Conservation (phyloP, 495 filamentous ascomycete species). For the Penicillium silybi region DNA sequence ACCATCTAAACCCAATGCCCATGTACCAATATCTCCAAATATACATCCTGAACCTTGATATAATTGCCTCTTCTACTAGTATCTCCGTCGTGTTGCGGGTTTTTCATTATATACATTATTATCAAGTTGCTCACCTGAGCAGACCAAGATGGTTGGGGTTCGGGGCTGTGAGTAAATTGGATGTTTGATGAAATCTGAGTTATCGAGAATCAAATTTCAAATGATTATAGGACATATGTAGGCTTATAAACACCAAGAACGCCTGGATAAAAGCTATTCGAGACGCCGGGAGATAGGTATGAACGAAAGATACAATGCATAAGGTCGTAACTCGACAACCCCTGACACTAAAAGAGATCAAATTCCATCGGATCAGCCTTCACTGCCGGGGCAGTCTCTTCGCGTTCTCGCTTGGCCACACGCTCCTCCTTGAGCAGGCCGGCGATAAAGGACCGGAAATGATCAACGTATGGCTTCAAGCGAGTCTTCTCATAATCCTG, state of each 20-base stretch:
- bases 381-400: slow-evolving; percentile 45
- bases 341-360: slow-evolving; percentile 10
- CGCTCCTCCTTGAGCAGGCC: slow-evolving; percentile 77
- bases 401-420: slow-evolving; percentile 65
- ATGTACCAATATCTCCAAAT: slow-evolving; percentile 20
- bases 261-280: background rate
- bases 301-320: slow-evolving; percentile 4
- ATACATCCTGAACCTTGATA: slow-evolving; percentile 7
- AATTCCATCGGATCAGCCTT: slow-evolving; percentile 55
- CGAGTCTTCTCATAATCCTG: slow-evolving; percentile 97
- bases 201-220: background rate
- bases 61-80: background rate
- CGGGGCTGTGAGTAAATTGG: too few species aligned
- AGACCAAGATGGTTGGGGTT: too few species aligned
- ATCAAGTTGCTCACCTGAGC: too few species aligned
- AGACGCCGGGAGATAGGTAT: background rate
- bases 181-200: background rate
- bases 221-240: background rate
- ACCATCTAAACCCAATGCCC: slow-evolving; percentile 1
- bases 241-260: background rate
- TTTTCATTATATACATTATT: too few species aligned
- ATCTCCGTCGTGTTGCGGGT: too few species aligned
- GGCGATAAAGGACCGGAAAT: slow-evolving; percentile 78
- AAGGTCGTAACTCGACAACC: slow-evolving; percentile 12
- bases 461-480: slow-evolving; percentile 86